These are phyloP conservation scores for Turritis glabra DNA, from an alignment of 345 rosid genomes.

Conservation along the genomic window DNA sequence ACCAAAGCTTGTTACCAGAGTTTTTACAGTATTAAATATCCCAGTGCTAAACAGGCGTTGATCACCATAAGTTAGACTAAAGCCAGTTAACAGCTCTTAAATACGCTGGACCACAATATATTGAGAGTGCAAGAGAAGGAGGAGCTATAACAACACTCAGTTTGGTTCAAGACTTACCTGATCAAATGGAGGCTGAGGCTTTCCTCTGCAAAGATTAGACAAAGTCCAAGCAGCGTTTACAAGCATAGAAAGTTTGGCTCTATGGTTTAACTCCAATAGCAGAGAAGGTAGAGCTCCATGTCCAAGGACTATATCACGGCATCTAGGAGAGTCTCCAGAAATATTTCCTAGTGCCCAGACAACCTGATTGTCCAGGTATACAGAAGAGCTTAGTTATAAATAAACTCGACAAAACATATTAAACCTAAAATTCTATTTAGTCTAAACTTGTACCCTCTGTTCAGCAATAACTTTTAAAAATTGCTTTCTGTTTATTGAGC, in stretches of 20 bases:
- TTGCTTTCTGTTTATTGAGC: neutral
- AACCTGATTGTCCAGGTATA: constrained; percentile 30
- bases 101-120: constrained; percentile 6
- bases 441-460: constrained; percentile 7
- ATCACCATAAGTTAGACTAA: constrained; percentile 3
- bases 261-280: constrained; percentile 27
- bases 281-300: constrained; percentile 38
- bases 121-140: neutral
- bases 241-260: constrained; percentile 37
- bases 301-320: constrained; percentile 43
- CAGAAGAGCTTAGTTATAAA: constrained; percentile 6
- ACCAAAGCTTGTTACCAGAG: neutral
- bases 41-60: neutral
- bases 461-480: neutral
- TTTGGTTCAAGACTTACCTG: constrained; percentile 48
- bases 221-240: constrained; percentile 40
- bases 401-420: neutral
- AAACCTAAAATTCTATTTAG: constrained; percentile 1
- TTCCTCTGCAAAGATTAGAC: constrained; percentile 72
- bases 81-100: neutral
- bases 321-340: constrained; percentile 44
- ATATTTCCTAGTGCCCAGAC: constrained; percentile 45
- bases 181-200: constrained; percentile 82
- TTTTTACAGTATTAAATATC: neutral
- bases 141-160: neutral